A percentile compares a stretch with the other conserved stretches of the same genome.
phyloP scores from a whole-genome alignment of 495 filamentous ascomycete species.

The Choiromyces venosus region DNA sequence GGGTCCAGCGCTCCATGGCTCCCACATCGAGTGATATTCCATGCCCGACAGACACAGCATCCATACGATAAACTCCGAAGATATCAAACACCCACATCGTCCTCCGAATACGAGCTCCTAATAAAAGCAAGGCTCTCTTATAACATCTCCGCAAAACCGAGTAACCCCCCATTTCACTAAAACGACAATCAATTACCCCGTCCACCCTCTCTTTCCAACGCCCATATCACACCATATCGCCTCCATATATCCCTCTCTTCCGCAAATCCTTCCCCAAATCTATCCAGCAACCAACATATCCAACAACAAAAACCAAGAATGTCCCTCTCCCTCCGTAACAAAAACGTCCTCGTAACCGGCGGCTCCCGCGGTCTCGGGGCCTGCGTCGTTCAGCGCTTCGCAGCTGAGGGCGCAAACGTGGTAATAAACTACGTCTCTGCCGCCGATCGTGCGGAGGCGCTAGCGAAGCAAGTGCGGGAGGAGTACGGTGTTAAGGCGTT shows the following conservation, averaged over 20 bases:
- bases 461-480: constrained; percentile 51
- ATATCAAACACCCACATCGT: background rate
- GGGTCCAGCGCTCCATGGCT: too few species aligned
- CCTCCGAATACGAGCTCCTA: background rate
- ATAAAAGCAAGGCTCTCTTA: too few species aligned
- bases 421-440: constrained; percentile 65
- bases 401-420: constrained; percentile 59
- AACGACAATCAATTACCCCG: background rate
- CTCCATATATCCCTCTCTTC: too few species aligned
- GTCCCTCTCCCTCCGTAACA: constrained; percentile 58
- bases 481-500: constrained; percentile 52
- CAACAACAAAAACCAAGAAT: constrained; percentile 43
- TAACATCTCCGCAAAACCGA: too few species aligned
- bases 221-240: background rate
- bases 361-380: constrained; percentile 69
- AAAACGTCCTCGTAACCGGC: constrained; percentile 64
- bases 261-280: background rate
- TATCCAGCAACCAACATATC: too few species aligned
- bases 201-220: background rate
- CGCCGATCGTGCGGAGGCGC: constrained; percentile 51
- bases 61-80: background rate
- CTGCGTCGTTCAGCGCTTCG: constrained; percentile 59
- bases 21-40: background rate
- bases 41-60: background rate
- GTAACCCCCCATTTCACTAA: background rate